These are phyloP conservation scores for Creolimax fragrantissima DNA, from an alignment of 78 protist species.

Conservation along the genomic window DNA sequence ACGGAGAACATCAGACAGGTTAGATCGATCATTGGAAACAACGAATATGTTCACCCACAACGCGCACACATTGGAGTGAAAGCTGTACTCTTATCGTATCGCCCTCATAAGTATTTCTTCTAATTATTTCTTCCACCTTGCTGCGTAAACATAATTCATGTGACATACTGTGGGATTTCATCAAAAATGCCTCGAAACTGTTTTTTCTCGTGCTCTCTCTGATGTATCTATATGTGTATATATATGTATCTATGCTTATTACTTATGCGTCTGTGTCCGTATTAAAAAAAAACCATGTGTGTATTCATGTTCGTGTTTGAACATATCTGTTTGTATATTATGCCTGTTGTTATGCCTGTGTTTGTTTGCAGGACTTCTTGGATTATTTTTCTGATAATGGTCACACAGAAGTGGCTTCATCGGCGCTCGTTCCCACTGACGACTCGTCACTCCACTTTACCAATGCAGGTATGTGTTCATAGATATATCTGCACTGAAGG, in stretches of 20 bases:
- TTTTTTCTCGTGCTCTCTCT: neutral
- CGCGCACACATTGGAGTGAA: too few relatives aligned
- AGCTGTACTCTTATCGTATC: too few relatives aligned
- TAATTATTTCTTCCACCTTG: too few relatives aligned
- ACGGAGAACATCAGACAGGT: too few relatives aligned
- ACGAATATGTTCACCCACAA: too few relatives aligned
- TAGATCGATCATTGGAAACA: too few relatives aligned
- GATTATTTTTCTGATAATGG: constrained; percentile 35
- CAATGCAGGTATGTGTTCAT: constrained; percentile 30
- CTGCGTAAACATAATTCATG: too few relatives aligned
- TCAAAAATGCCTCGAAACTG: too few relatives aligned
- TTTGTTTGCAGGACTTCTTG: constrained; percentile 28
- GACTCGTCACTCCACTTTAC: constrained; percentile 53
- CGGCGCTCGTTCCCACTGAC: neutral
- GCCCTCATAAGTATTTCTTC: too few relatives aligned
- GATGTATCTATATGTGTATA: neutral
- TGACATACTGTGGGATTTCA: too few relatives aligned
- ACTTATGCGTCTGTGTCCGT: neutral
- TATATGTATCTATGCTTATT: neutral
- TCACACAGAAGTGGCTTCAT: neutral
- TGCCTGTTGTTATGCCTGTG: too few relatives aligned
- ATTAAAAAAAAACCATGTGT: neutral
- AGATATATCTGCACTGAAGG: neutral
- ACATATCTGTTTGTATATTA: neutral
- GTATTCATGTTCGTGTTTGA: neutral